These are phyloP conservation scores for Talaromyces liani DNA, from an alignment of 495 filamentous ascomycete species.

Conservation along the genomic window DNA sequence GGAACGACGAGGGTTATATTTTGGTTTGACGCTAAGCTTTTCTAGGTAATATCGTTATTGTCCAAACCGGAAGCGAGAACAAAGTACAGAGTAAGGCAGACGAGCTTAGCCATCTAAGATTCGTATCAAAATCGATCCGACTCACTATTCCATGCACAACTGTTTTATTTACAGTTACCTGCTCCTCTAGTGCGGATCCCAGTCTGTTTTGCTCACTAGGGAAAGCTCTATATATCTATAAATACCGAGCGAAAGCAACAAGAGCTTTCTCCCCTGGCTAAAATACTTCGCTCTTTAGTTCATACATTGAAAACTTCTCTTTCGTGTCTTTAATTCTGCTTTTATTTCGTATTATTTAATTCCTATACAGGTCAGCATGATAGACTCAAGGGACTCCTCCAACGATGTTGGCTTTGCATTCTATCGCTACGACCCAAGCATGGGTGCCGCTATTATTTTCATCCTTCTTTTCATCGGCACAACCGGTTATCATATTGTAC, in stretches of 20 bases:
- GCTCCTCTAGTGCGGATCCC: neutral
- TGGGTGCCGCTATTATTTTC: constrained; percentile 42
- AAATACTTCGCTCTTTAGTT: constrained; percentile 1
- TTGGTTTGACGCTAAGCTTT: constrained; percentile 1
- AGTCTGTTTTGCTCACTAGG: neutral
- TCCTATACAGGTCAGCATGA: neutral
- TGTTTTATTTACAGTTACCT: neutral
- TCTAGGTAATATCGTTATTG: neutral
- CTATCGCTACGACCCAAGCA: constrained; percentile 33
- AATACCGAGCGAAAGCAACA: neutral
- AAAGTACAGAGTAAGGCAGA: neutral
- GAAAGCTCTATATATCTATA: neutral
- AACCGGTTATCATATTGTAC: constrained; percentile 37
- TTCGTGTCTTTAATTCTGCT: neutral
- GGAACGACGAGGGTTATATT: neutral
- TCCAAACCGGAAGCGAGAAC: neutral
- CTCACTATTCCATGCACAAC: neutral
- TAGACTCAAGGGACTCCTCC: neutral
- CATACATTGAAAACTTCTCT: neutral
- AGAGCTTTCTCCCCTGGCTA: neutral
- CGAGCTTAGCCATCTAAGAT: neutral
- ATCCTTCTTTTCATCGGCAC: constrained; percentile 42
- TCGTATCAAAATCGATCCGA: neutral
- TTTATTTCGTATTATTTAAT: constrained; percentile 2
- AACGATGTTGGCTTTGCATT: constrained; percentile 3